A percentile compares a stretch with the other conserved stretches of the same genome.
Conservation (phyloP, 163 green algal species). For the Chlorella variabilis region DNA sequence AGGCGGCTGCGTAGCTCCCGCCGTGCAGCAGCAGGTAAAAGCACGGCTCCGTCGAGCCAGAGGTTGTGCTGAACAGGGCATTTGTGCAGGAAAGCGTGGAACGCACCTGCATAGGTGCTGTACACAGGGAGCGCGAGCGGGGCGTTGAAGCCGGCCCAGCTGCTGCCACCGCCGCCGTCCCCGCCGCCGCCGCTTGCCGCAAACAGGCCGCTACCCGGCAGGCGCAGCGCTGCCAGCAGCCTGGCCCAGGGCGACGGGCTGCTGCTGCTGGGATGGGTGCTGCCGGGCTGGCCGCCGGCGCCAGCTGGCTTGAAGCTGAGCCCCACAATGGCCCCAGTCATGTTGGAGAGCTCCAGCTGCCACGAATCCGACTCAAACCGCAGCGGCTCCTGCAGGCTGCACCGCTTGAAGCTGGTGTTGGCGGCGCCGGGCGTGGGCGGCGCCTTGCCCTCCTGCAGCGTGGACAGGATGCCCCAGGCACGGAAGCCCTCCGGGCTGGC, state of each 20-base stretch:
- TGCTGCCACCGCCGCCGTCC: background rate
- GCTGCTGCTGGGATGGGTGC: background rate
- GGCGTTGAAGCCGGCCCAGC: conserved; percentile 37
- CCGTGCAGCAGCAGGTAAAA: background rate
- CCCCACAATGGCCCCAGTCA: conserved; percentile 33
- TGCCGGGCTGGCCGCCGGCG: background rate
- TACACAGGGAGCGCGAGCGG: conserved; percentile 46
- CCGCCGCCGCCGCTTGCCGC: background rate
- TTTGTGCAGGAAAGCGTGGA: background rate
- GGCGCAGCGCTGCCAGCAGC: background rate
- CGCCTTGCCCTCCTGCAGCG: conserved; percentile 6
- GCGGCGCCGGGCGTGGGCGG: background rate
- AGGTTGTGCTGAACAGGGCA: too few species aligned
- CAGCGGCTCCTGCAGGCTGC: background rate
- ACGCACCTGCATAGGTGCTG: conserved; percentile 41
- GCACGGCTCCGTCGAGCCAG: too few species aligned
- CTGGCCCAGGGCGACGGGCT: background rate
- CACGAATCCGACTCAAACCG: conserved; percentile 22
- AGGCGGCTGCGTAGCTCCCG: background rate
- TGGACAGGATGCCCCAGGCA: conserved; percentile 2
- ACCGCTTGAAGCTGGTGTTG: conserved; percentile 24
- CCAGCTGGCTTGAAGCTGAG: background rate
- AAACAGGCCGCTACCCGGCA: background rate
- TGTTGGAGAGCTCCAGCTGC: conserved; percentile 27
- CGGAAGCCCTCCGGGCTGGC: background rate